Percentiles rank a stretch among this genome's conserved stretches.
These are phyloP conservation scores for Yamadazyma insecticola DNA, from an alignment of 805 yeast species.

Conservation along the genomic window DNA sequence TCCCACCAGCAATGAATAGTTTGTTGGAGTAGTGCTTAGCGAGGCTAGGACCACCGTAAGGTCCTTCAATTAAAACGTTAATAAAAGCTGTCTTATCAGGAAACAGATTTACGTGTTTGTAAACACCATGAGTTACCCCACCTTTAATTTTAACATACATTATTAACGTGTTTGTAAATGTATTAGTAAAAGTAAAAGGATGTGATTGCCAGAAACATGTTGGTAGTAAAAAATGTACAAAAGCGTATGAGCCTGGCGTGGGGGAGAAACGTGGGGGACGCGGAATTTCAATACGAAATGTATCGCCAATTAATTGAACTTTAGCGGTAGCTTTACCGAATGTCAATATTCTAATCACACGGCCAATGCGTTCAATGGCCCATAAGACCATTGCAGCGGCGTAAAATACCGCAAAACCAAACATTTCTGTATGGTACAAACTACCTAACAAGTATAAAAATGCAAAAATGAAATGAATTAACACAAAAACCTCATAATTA, in stretches of 20 bases:
- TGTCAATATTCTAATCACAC: conserved; percentile 23
- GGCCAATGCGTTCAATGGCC: conserved; percentile 28
- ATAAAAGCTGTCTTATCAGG: conserved; percentile 18
- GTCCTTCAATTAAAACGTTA: conserved; percentile 43
- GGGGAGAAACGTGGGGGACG: conserved; percentile 32
- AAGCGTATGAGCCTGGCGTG: conserved; percentile 38
- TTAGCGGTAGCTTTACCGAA: conserved; percentile 30
- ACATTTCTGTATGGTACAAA: conserved; percentile 47
- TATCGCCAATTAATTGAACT: conserved; percentile 31
- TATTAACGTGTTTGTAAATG: conserved; percentile 13
- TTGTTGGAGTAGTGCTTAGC: conserved; percentile 43
- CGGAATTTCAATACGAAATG: conserved; percentile 29
- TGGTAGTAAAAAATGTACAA: conserved; percentile 26
- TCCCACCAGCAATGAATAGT: conserved; percentile 66
- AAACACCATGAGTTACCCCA: conserved; percentile 43
- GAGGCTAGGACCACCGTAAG: conserved; percentile 54
- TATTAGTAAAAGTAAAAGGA: conserved; percentile 31
- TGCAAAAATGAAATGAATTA: conserved; percentile 27
- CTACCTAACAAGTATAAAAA: conserved; percentile 45
- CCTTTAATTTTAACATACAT: conserved; percentile 39
- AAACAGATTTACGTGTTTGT: conserved; percentile 13
- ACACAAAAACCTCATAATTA: conserved; percentile 47
- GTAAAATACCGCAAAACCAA: conserved; percentile 19
- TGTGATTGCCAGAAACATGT: conserved; percentile 37
- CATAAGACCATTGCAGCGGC: conserved; percentile 32